Evolutionary conservation across 2,329 filamentous ascomycete species (phyloP), one percentile per base, ranked within the genome.

Genomic region (Colletotrichum sublineola): DNA sequence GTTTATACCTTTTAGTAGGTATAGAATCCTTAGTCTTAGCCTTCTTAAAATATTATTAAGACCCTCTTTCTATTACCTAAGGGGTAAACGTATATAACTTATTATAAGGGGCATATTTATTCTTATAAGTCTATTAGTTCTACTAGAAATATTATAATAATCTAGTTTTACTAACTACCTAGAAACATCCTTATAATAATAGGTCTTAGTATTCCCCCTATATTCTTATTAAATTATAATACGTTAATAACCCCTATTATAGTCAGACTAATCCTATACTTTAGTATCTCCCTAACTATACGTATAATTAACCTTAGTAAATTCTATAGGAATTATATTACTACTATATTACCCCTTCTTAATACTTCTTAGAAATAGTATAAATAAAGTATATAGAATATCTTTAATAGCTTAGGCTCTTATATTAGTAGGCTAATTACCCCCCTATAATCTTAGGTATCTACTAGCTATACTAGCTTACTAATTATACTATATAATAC

Each of bases 401-500:
- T 38, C 14, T 20, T 61, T 18, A 67, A 55, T 3, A 67, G 24
- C 56, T 61, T 55, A 11, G 8, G 56, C 38, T 67, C 56, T 20
- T 2, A 2, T 1, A 5, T 46, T 11, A 61, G 31, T 8, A 55
- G 24, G 33, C 38, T 61, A 3, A 53, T 55, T 3, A 61, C 20
- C 14, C 11, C n/a, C 33, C 7, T 55, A n/a, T 61, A 1, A 36
- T 67, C 18, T 53, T 14, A 1, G 1, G 4, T 8, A 14, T 61
- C 11, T 4, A 5, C 29, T 5, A 46, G 29, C 18, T 18, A 24
- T 7, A 7, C 65, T 2, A 62, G 46, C 56, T 56, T 55, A 7
- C 12, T 9, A 2, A 67, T n/a, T 6, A 67, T n/a, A 8, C 6
- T 9, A 5, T 2, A 46, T 12, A 67, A 53, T 5, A 62, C 20